phyloP scores from a whole-genome alignment of 225 moss, liverwort and hornwort species.

The Climacium dendroides region DNA sequence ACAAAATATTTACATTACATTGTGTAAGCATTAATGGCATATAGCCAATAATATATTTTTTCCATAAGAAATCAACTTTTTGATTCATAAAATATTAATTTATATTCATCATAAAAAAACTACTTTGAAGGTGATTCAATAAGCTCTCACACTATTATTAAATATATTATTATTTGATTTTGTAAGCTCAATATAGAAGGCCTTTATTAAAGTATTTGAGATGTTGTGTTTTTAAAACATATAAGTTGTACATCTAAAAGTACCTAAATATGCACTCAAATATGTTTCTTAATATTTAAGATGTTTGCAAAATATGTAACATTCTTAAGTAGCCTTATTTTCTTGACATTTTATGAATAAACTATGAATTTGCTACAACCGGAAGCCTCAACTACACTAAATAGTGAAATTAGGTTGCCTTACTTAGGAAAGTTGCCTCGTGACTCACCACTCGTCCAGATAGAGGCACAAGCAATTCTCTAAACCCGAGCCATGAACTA shows the following conservation, averaged over 20 bases:
- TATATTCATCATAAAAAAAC: background rate
- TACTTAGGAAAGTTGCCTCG: too few relatives aligned
- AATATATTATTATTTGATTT: background rate
- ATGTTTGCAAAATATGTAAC: background rate
- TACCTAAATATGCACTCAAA: background rate
- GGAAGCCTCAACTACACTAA: background rate
- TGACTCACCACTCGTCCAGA: too few relatives aligned
- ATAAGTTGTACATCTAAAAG: background rate
- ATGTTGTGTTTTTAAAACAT: background rate
- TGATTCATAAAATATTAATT: too few relatives aligned
- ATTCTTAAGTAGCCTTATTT: background rate
- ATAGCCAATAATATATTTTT: background rate
- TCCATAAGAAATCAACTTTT: background rate
- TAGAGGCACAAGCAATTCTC: too few relatives aligned
- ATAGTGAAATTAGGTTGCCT: too few relatives aligned
- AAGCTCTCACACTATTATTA: background rate
- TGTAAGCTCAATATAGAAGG: too few relatives aligned
- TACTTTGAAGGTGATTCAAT: background rate
- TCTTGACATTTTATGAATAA: background rate
- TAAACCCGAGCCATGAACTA: too few relatives aligned
- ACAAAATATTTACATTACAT: background rate
- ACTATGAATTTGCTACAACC: background rate
- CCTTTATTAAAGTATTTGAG: background rate
- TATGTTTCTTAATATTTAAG: background rate
- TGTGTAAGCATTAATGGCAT: rapidly evolving